Evolutionary conservation across 192 early-diverging fungal genomes (phyloP).

Genomic region (Backusella macrospora): DNA sequence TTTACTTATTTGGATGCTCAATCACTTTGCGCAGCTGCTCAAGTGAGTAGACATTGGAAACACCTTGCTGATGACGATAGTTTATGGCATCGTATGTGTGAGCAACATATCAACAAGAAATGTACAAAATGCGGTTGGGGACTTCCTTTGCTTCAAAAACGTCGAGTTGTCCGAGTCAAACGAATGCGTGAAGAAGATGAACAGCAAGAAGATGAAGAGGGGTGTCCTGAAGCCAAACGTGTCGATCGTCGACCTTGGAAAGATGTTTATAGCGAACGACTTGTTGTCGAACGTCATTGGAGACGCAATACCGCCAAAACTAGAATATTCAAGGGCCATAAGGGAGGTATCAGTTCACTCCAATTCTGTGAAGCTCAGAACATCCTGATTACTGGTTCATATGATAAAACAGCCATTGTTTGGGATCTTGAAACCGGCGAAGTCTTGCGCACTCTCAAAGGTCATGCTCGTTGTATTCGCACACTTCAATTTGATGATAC

Average conservation of each 20-base stretch:
- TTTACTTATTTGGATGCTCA: constrained; percentile 89
- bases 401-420: constrained; percentile 82
- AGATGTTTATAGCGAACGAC: constrained; percentile 90
- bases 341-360: constrained; percentile 83
- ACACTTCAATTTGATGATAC: constrained; percentile 93
- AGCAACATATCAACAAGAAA: constrained; percentile 95
- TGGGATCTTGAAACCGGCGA: constrained; percentile 86
- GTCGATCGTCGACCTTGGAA: constrained; percentile 84
- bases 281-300: constrained; percentile 95
- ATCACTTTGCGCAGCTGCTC: constrained; percentile 86
- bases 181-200: not conserved
- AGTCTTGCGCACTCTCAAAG: constrained; percentile 71
- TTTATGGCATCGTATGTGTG: constrained; percentile 97
- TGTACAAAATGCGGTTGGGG: constrained; percentile 98
- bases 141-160: constrained; percentile 75
- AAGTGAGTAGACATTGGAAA: constrained; percentile 83
- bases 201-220: not conserved
- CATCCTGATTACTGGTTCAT: constrained; percentile 82
- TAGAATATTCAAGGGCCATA: constrained; percentile 70
- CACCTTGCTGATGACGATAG: constrained; percentile 86
- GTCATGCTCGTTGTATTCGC: constrained; percentile 83
- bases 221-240: not conserved
- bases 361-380: constrained; percentile 77
- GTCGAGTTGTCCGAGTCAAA: constrained; percentile 30
- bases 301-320: constrained; percentile 69